phyloP scores from a whole-genome alignment of 1,284 basidiomycete species.

The Ustilago crameri region DNA sequence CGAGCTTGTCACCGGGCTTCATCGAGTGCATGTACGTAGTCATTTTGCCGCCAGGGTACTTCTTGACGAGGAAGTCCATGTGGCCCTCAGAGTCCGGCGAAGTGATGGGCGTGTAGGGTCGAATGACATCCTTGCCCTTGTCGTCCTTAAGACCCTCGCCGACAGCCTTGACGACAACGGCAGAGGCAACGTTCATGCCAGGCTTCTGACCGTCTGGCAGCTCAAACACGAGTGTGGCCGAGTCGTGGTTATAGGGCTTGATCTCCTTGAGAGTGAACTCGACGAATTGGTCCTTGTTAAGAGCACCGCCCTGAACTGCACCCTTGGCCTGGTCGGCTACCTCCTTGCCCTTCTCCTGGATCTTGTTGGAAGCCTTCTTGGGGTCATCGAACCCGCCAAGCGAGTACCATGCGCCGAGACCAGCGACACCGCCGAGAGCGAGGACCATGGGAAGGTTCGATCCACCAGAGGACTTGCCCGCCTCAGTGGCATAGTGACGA shows the following conservation, averaged over 20 bases:
- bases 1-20: constrained; percentile 82
- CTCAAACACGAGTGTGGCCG: constrained; percentile 84
- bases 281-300: constrained; percentile 75
- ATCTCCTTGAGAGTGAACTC: constrained; percentile 86
- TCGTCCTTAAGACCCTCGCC: constrained; percentile 72
- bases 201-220: constrained; percentile 84
- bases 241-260: constrained; percentile 91
- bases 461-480: constrained; percentile 45
- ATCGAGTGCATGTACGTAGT: constrained; percentile 70
- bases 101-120: constrained; percentile 71
- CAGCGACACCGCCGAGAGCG: constrained; percentile 62
- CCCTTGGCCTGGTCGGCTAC: constrained; percentile 39
- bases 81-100: constrained; percentile 59
- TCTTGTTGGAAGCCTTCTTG: constrained; percentile 48
- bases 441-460: constrained; percentile 61
- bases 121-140: constrained; percentile 88
- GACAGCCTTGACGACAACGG: constrained; percentile 72
- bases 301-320: constrained; percentile 36
- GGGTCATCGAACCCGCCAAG: constrained; percentile 61
- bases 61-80: constrained; percentile 81
- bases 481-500: constrained; percentile 45
- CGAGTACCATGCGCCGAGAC: constrained; percentile 63
- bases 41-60: constrained; percentile 68
- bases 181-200: constrained; percentile 77
- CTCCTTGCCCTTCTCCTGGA: constrained; percentile 46